Conservation (phyloP, 2,329 filamentous ascomycete species). For the Xylariaceae sp. region DNA sequence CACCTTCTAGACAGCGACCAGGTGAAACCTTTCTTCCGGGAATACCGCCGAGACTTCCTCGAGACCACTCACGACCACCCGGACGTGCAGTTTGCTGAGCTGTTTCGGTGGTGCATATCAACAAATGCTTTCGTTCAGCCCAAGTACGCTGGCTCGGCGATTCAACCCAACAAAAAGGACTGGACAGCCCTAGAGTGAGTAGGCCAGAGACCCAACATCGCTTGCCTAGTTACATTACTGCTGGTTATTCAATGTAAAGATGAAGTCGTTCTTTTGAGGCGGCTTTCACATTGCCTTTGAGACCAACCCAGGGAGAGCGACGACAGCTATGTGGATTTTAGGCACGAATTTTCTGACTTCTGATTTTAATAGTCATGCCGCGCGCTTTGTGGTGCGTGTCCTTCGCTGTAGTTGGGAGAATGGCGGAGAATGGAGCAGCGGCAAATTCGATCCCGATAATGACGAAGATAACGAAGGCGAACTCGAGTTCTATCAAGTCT, state of each 20-base stretch:
- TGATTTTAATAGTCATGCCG: slow-evolving; percentile 27
- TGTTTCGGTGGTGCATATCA: slow-evolving; percentile 26
- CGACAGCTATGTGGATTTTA: no score
- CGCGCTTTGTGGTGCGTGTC: slow-evolving; percentile 37
- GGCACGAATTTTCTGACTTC: background rate
- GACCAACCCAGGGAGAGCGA: no score
- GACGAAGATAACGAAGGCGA: slow-evolving; percentile 34
- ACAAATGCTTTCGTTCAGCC: slow-evolving; percentile 30
- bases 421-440: slow-evolving; percentile 35
- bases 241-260: no score
- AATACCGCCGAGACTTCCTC: slow-evolving; percentile 39
- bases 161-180: slow-evolving; percentile 24
- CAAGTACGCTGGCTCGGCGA: slow-evolving; percentile 19
- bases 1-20: slow-evolving; percentile 31
- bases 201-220: background rate
- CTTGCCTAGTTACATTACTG: background rate
- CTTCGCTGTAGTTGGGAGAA: slow-evolving; percentile 37
- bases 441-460: slow-evolving; percentile 31
- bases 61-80: slow-evolving; percentile 25
- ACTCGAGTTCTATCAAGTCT: slow-evolving; percentile 38
- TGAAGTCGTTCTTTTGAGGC: no score
- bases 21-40: slow-evolving; percentile 38
- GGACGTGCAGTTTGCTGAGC: slow-evolving; percentile 30
- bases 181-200: slow-evolving; percentile 36
- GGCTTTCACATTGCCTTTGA: no score